phyloP scores from a whole-genome alignment of 495 filamentous ascomycete genomes.

The Chaetomium cochliodes region DNA sequence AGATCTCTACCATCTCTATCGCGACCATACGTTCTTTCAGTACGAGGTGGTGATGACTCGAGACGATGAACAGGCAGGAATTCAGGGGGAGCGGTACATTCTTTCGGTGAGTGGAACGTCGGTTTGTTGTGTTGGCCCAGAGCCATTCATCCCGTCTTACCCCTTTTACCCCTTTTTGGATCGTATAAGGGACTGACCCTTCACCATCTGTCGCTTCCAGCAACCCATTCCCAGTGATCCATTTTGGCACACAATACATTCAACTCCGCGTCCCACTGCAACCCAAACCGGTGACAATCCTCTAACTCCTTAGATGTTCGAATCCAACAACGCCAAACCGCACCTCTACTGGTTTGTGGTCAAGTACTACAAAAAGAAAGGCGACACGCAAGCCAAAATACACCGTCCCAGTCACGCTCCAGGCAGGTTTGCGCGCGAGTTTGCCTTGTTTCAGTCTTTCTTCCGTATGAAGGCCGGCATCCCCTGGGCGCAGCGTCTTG shows the following conservation, averaged over 20 bases:
- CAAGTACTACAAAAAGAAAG: constrained; percentile 37
- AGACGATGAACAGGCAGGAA: constrained; percentile 27
- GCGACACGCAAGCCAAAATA: constrained; percentile 28
- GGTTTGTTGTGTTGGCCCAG: neutral
- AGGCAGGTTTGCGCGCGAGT: constrained; percentile 37
- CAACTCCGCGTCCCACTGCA: no score
- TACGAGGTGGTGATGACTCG: constrained; percentile 38
- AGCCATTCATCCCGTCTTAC: neutral
- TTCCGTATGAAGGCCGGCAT: constrained; percentile 57
- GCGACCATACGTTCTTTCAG: constrained; percentile 36
- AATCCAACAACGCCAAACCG: constrained; percentile 47
- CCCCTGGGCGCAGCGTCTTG: constrained; percentile 54
- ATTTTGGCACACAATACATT: neutral
- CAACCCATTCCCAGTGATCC: neutral
- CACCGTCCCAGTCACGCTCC: constrained; percentile 29
- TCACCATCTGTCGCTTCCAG: neutral
- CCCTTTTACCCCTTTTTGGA: neutral
- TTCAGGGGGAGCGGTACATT: constrained; percentile 35
- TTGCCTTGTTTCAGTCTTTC: constrained; percentile 51
- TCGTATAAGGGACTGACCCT: neutral
- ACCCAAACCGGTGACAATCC: neutral
- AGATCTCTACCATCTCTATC: constrained; percentile 35
- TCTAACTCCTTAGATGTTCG: constrained; percentile 41
- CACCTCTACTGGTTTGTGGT: constrained; percentile 43
- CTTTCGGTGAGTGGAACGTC: constrained; percentile 34